Evolutionary conservation across 2,329 filamentous ascomycete genomes (phyloP).

Genomic region (Lizonia empirigonia): DNA sequence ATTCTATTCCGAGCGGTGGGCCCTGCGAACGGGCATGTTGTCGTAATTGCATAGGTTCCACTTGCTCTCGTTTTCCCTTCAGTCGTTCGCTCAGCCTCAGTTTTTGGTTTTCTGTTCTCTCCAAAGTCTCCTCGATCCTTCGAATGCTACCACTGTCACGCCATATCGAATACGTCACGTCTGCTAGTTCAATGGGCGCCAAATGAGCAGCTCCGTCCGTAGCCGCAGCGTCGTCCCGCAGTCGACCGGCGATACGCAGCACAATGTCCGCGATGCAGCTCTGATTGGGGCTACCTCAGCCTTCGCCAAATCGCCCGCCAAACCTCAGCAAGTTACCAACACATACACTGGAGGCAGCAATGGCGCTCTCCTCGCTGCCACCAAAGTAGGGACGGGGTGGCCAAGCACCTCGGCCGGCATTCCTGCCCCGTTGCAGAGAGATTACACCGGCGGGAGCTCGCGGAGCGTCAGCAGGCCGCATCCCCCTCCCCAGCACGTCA

Average conservation of each 20-base stretch:
- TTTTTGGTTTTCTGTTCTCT: neutral
- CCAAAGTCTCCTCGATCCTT: neutral
- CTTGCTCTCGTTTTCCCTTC: conserved; percentile 6
- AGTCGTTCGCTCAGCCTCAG: conserved; percentile 7
- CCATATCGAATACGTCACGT: neutral
- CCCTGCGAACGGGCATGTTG: conserved; percentile 5
- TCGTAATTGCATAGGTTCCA: conserved; percentile 14
- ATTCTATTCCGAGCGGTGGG: conserved; percentile 6
- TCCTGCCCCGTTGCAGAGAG: conserved; percentile 31
- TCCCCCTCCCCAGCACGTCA: conserved; percentile 31
- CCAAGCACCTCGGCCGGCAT: conserved; percentile 20
- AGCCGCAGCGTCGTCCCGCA: conserved; percentile 37
- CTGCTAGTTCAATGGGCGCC: conserved; percentile 41
- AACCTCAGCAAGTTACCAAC: conserved; percentile 48
- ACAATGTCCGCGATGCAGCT: conserved; percentile 52
- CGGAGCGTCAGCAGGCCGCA: conserved; percentile 29
- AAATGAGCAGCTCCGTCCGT: conserved; percentile 45
- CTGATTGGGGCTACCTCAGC: conserved; percentile 56
- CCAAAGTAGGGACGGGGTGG: conserved; percentile 46
- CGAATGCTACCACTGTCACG: neutral
- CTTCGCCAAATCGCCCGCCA: conserved; percentile 53
- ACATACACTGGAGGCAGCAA: conserved; percentile 49
- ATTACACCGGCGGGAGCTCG: conserved; percentile 41
- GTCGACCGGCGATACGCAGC: conserved; percentile 42
- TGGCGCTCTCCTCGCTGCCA: conserved; percentile 55